Conservation (phyloP, 148 eudicot species). For the Hydrangea macrophylla region DNA sequence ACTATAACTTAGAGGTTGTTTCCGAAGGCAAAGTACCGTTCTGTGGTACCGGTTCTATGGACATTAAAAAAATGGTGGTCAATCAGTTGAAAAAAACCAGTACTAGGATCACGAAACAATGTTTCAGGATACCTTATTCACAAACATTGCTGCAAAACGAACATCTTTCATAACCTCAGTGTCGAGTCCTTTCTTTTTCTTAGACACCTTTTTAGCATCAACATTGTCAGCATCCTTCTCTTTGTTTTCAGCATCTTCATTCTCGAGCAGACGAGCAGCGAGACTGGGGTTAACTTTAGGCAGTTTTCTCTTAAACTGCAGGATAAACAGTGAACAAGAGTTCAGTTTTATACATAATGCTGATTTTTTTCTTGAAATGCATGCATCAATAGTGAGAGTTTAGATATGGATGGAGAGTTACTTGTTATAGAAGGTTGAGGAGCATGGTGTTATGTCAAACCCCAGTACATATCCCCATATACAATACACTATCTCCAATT, state of each 20-base stretch:
- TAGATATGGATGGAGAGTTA: too few species aligned
- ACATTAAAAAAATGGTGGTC: neutral
- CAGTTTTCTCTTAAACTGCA: constrained; percentile 65
- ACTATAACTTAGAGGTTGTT: too few species aligned
- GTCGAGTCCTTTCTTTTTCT: constrained; percentile 65
- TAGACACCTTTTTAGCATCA: constrained; percentile 50
- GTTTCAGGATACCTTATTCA: constrained; percentile 48
- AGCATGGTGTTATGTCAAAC: too few species aligned
- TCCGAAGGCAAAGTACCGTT: too few species aligned
- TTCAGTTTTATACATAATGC: neutral
- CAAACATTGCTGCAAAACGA: constrained; percentile 60
- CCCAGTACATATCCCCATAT: too few species aligned
- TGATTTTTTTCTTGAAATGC: too few species aligned
- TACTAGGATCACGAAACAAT: constrained; percentile 1
- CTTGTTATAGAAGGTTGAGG: too few species aligned
- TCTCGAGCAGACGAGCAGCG: constrained; percentile 44
- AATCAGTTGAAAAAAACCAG: neutral
- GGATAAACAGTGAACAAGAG: neutral
- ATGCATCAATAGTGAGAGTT: too few species aligned
- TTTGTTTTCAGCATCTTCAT: constrained; percentile 62
- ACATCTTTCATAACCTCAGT: constrained; percentile 65
- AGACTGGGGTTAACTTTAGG: constrained; percentile 68
- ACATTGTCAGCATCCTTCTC: constrained; percentile 38
- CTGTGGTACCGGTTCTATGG: too few species aligned
- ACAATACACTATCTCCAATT: too few species aligned